Evolutionary conservation across 768 basidiomycete genomes (phyloP).

Genomic region (Gloeopeniophorella convolvens): DNA sequence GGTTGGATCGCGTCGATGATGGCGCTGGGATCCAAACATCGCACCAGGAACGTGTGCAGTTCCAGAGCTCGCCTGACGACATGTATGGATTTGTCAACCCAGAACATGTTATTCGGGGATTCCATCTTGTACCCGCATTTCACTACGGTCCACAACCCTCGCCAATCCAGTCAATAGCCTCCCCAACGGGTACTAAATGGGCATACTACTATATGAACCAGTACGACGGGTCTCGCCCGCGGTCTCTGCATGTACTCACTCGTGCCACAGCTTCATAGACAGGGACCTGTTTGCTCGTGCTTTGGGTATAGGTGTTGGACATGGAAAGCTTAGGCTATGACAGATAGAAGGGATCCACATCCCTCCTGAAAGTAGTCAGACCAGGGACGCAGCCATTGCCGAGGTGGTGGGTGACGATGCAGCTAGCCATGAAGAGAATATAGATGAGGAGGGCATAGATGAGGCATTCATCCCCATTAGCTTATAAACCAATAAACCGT

Average conservation of each 20-base stretch:
- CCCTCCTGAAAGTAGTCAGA: too few relatives aligned
- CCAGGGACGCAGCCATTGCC: too few relatives aligned
- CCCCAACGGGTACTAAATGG: neutral
- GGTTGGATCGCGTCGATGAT: neutral
- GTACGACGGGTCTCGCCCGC: neutral
- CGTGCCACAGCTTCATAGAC: slow-evolving; percentile 17
- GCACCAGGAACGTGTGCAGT: slow-evolving; percentile 33
- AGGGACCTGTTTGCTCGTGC: slow-evolving; percentile 21
- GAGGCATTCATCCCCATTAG: too few relatives aligned
- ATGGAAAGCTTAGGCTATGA: neutral
- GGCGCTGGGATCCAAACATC: neutral
- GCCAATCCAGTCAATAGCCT: neutral
- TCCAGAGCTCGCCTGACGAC: slow-evolving; percentile 24
- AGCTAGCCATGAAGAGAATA: too few relatives aligned
- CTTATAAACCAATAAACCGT: too few relatives aligned
- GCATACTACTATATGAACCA: neutral
- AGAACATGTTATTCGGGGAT: slow-evolving; percentile 30
- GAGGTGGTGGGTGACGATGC: too few relatives aligned
- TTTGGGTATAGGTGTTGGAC: slow-evolving; percentile 17
- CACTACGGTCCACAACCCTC: neutral
- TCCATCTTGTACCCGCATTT: slow-evolving; percentile 41
- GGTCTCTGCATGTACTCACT: neutral
- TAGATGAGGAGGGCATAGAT: too few relatives aligned
- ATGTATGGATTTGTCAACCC: slow-evolving; percentile 46
- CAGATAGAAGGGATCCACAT: neutral